These are phyloP conservation scores for Sambucus nigra DNA, from an alignment of 129 eudicot species.

Conservation along the genomic window DNA sequence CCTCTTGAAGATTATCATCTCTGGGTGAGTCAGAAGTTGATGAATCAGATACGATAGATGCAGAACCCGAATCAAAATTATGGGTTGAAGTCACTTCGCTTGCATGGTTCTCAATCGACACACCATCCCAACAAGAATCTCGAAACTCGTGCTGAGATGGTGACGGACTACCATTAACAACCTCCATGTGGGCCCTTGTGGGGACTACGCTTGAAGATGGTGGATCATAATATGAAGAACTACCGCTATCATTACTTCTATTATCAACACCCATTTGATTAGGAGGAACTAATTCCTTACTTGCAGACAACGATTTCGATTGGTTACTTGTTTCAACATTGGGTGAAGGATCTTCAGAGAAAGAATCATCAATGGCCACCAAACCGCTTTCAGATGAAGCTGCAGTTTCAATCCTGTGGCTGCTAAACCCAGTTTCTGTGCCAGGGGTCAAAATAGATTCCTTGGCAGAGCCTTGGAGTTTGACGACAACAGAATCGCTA, in stretches of 20 bases:
- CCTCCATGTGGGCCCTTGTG: conserved; percentile 12
- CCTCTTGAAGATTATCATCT: conserved; percentile 30
- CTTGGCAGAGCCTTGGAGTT: conserved; percentile 15
- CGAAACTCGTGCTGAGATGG: conserved; percentile 6
- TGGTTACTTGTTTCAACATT: conserved; percentile 14
- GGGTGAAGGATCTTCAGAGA: conserved; percentile 12
- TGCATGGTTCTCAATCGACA: conserved; percentile 23
- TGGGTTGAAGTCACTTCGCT: conserved; percentile 18
- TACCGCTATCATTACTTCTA: conserved; percentile 23
- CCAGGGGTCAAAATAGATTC: conserved; percentile 13
- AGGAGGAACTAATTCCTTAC: conserved; percentile 23
- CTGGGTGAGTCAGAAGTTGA: conserved; percentile 15
- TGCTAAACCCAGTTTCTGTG: conserved; percentile 12
- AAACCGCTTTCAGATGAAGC: conserved; percentile 22
- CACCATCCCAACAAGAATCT: conserved; percentile 18
- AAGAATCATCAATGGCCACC: conserved; percentile 10
- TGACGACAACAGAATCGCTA: conserved; percentile 1
- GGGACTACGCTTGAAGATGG: conserved; percentile 6
- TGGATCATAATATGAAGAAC: conserved; percentile 23
- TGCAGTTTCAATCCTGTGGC: conserved; percentile 18
- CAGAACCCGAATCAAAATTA: conserved; percentile 21
- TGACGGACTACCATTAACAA: conserved; percentile 5
- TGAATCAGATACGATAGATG: conserved; percentile 26
- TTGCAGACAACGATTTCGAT: conserved; percentile 22
- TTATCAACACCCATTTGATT: conserved; percentile 10